These are phyloP conservation scores for Allium sativum DNA, from an alignment of 106 monocot genomes.

Conservation along the genomic window DNA sequence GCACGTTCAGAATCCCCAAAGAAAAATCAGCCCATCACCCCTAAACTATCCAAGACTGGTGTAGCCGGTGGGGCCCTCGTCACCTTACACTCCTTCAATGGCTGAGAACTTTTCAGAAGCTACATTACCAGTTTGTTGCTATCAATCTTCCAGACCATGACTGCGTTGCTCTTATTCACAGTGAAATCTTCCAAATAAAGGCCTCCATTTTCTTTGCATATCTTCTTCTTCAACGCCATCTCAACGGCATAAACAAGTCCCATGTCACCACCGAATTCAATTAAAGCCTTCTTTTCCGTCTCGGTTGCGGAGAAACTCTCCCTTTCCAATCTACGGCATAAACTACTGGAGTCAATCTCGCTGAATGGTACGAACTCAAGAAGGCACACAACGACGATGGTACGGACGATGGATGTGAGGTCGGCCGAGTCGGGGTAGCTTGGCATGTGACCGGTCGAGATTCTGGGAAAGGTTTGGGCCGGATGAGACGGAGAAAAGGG, in stretches of 20 bases:
- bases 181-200: conserved; percentile 73
- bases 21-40: too few relatives aligned
- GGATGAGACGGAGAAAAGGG: too few relatives aligned
- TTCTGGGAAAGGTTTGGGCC: too few relatives aligned
- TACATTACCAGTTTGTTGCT: conserved; percentile 73
- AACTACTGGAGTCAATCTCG: conserved; percentile 59
- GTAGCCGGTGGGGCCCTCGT: too few relatives aligned
- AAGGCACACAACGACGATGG: conserved; percentile 81
- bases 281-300: conserved; percentile 51
- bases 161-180: conserved; percentile 43
- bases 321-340: conserved; percentile 53
- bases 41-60: too few relatives aligned
- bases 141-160: conserved; percentile 82
- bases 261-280: conserved; percentile 54
- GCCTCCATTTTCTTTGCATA: conserved; percentile 61
- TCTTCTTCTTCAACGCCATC: conserved; percentile 56
- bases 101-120: conserved; percentile 48
- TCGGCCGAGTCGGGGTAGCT: too few relatives aligned
- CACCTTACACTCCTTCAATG: too few relatives aligned
- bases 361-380: conserved; percentile 79
- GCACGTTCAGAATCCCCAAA: too few relatives aligned
- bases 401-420: too few relatives aligned
- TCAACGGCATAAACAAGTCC: conserved; percentile 61
- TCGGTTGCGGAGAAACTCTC: conserved; percentile 46
- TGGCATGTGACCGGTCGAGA: too few relatives aligned